These are phyloP conservation scores for Solanum boliviense DNA, from an alignment of 257 asterid genomes.

Conservation along the genomic window DNA sequence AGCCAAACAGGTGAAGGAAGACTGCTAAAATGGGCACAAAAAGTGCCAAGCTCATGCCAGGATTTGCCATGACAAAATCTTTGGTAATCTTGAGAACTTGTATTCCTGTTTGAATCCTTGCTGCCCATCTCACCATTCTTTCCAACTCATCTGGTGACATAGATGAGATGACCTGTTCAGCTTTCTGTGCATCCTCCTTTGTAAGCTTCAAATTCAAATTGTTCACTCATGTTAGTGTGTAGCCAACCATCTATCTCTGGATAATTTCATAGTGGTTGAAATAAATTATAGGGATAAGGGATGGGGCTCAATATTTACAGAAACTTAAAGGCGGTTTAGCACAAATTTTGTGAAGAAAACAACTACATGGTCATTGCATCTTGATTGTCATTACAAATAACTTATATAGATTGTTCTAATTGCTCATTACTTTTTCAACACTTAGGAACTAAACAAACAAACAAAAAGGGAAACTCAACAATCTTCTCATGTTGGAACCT, in stretches of 20 bases:
- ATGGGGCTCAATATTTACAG: neutral
- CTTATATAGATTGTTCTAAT: neutral
- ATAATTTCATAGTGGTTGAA: neutral
- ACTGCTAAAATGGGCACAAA: neutral
- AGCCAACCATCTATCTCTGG: neutral
- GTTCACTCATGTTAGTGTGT: neutral
- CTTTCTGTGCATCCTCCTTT: neutral
- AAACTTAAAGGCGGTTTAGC: neutral
- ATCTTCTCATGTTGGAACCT: constrained; percentile 1
- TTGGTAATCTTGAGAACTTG: neutral
- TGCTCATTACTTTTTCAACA: neutral
- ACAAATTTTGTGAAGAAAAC: neutral
- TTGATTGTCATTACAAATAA: neutral
- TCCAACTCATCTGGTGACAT: neutral
- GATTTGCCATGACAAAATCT: neutral
- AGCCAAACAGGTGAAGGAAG: neutral
- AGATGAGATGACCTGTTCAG: neutral
- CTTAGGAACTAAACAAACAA: neutral
- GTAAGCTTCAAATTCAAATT: constrained; percentile 3
- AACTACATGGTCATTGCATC: neutral
- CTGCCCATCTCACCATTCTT: constrained; percentile 3
- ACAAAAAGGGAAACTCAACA: neutral
- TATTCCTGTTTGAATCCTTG: neutral
- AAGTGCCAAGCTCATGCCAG: neutral
- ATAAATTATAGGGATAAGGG: neutral